Evolutionary conservation across 352 stramenopile genomes (phyloP), one percentile per base, ranked within the genome.

Genomic region (Pythium coloratum): DNA sequence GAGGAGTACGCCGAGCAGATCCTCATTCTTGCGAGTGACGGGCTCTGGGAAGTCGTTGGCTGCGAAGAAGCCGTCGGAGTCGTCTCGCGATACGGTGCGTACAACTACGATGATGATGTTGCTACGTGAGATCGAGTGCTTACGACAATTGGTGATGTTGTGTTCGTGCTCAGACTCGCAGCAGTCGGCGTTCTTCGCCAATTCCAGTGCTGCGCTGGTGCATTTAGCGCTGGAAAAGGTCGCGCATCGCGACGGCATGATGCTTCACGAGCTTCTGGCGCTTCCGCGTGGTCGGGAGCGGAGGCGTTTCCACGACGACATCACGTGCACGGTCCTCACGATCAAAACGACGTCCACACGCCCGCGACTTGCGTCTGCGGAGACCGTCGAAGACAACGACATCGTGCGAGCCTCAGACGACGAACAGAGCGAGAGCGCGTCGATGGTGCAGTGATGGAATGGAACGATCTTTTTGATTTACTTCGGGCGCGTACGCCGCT

Each of bases 21-120:
- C 40, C 56, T 95, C 24, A 84, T 95, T 47, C 60, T 95, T n/a
- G 88, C 81, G 9, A 95, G 86, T 57, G 88, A 95, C 54, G 88
- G 88, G 1, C 69, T 95, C 6, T 95, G 85, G 86, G 88, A 95
- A 71, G 81, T 94, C 7, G 76, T 95, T 34, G 78, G 80, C 0
- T 74, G 77, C 3, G 75, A 86, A 55, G 82, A 94, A 44, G 86
- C 81, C 24, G 67, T 89, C 7, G 69, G 82, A 62, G 80, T 94
- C n/a, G 80, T 88, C 9, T 64, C 86, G 16, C 79, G 84, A 32
- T 94, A 89, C 20, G 86, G 85, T 93, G 75, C 58, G 73, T 8
- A 49, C 6, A 44, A 44, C 33, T 38, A 9, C 16, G 36, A 44
- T 44, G 10, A 6, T 10, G 33, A 10, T 12, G 4, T 12, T 18